Base-by-base conservation (phyloP, 306 rosid genomes). In the Glycine tomentella region DNA sequence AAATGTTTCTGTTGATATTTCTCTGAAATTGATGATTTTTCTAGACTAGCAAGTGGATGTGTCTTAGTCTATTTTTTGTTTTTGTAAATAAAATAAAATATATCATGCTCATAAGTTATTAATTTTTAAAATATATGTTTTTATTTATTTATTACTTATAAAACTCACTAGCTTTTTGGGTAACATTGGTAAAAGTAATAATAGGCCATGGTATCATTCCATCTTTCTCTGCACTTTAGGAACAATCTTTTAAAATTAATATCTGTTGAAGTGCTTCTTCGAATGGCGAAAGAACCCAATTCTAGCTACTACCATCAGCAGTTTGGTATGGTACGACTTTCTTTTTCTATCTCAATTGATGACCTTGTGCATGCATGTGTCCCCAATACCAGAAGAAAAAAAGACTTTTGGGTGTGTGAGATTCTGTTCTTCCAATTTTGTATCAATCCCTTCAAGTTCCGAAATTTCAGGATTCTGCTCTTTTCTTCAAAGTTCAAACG, bases 391-490 rank as follows among this genome's bases (percentile, higher is more conserved):
- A 75, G 9, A 61, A 13, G 10, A 75, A 61, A 61, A 75, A 61
- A 61, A 31, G 31, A 5, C 14, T 57, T 42, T 58, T 16, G 8
- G 53, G 31, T 25, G 69, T 20, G 5, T 58, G 9, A 44, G n/a
- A 58, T 58, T 75, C 69, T 44, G 57, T 31, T 52, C 14, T 33
- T 72, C 61, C 49, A 33, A 72, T 33, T 34, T 12, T 12, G 16
- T 12, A 38, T 55, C 51, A 9, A 36, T 34, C n/a, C 4, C 8
- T 16, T 8, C 13, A 44, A 42, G 13, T 42, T 67, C 72, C 53
- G n/a, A 67, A 36, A 74, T 40, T 40, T 56, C 69, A 45, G 65
- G 20, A 75, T 75, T 75, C 45, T 40, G 3, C 3, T 74, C 12
- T 12, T 10, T 61, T 72, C 14, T 38, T 31, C n/a, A 25, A 25